Evolutionary conservation across 306 rosid genomes (phyloP), one percentile per base, ranked within the genome.

Genomic region (Phaseolus lunatus): DNA sequence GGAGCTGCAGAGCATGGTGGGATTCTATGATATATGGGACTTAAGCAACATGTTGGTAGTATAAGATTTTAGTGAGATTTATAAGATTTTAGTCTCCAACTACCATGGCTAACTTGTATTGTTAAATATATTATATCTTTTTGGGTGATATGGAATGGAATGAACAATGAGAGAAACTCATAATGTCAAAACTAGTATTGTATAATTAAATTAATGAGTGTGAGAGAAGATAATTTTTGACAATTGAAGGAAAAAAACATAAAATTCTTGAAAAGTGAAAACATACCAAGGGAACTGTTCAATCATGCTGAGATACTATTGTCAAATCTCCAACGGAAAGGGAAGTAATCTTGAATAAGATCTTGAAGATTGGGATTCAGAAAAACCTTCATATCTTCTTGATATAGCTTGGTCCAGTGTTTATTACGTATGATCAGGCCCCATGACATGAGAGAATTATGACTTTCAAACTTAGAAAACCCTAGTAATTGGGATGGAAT

Each of bases 221-320:
- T 26, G 65, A 15, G 43, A 44, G 11, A 75, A 81, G 37, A 23
- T 67, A 67, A 27, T 2, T 23, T 39, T 15, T 37, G n/a, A 20
- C 11, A 39, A 39, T 39, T 39, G 67, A 61, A 52, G 29, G 43
- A 52, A 33, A 53, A 59, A 43, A 3, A 59, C 7, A 59, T 14
- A 47, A 43, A 61, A 29, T 31, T 70, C 66, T 79, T 71, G 56
- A 71, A 70, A 79, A 27, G 65, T 37, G 47, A 48, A 68, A 24
- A 5, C 67, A 22, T 54, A 31, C 39, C 19, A 11, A 70, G 63
- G 72, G 44, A 20, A 27, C 27, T 59, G 48, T 29, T 58, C 15
- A 29, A 5, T 27, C 22, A 62, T 47, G 16, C 70, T 3, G 47
- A 26, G 59, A 57, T 48, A 27, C 35, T 39, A 29, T 59, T 6